phyloP scores from a whole-genome alignment of 1,284 basidiomycete genomes.

The Mrakiaceae sp. region DNA sequence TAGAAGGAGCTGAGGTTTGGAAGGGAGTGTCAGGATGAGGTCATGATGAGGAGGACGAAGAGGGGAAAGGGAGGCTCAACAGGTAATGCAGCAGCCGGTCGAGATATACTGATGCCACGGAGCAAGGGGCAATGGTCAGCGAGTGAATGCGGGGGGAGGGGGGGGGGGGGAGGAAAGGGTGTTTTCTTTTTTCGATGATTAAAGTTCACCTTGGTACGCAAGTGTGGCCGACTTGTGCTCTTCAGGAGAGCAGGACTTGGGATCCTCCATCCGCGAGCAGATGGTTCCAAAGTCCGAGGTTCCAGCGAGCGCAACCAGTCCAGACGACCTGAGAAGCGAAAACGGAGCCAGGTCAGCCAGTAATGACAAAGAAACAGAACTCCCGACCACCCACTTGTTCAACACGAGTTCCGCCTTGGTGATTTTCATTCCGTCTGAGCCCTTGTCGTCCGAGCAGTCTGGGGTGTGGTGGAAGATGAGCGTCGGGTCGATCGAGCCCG shows the following conservation, averaged over 20 bases:
- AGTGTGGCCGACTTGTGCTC: slow-evolving; percentile 37
- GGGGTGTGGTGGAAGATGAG: slow-evolving; percentile 75
- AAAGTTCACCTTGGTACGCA: slow-evolving; percentile 44
- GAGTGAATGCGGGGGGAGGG: not conserved
- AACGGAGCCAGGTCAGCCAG: not conserved
- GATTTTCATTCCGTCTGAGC: slow-evolving; percentile 48
- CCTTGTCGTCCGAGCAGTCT: slow-evolving; percentile 42
- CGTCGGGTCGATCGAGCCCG: slow-evolving; percentile 67
- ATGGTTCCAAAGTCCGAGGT: slow-evolving; percentile 64
- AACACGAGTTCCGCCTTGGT: slow-evolving; percentile 63
- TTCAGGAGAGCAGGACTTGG: slow-evolving; percentile 27
- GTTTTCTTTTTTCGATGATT: too few relatives aligned
- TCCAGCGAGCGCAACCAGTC: slow-evolving; percentile 55
- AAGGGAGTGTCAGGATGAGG: too few relatives aligned
- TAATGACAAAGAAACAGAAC: not conserved
- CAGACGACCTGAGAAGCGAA: slow-evolving; percentile 40
- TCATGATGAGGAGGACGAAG: too few relatives aligned
- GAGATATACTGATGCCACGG: slow-evolving; percentile 42
- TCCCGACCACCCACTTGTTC: slow-evolving; percentile 47
- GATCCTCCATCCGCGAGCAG: slow-evolving; percentile 33
- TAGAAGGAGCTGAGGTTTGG: slow-evolving; percentile 44
- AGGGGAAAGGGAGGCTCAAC: too few relatives aligned
- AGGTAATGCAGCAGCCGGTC: slow-evolving; percentile 62
- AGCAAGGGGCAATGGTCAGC: not conserved
- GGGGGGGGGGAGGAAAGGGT: not conserved